These are phyloP conservation scores for Acacia crassicarpa DNA, from an alignment of 306 rosid genomes.

Conservation along the genomic window DNA sequence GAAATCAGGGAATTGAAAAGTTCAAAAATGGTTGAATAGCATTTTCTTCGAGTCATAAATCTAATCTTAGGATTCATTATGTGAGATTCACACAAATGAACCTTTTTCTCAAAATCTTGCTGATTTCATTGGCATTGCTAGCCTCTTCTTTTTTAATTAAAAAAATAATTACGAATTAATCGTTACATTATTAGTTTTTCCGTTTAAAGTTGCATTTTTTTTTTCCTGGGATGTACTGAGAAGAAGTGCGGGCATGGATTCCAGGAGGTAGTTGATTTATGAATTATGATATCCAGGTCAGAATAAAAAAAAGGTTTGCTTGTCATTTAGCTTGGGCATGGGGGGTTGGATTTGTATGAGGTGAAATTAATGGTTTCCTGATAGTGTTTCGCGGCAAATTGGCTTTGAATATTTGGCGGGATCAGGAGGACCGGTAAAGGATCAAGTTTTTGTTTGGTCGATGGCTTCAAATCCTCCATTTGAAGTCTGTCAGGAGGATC, in stretches of 20 bases:
- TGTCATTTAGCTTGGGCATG: conserved; percentile 35
- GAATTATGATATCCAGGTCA: neutral
- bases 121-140: neutral
- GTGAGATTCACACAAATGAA: neutral
- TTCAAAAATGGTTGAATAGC: neutral
- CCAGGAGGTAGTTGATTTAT: neutral
- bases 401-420: conserved; percentile 27
- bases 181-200: neutral
- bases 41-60: neutral
- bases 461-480: conserved; percentile 92
- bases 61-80: neutral
- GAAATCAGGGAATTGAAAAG: neutral
- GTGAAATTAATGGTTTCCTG: conserved; percentile 20
- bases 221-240: neutral
- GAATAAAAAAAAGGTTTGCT: neutral
- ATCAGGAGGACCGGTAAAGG: conserved; percentile 37
- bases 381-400: conserved; percentile 21
- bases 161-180: neutral
- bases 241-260: neutral
- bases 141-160: neutral
- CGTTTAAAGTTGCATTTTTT: neutral
- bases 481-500: conserved; percentile 68
- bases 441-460: conserved; percentile 36
- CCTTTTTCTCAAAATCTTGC: neutral
- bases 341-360: conserved; percentile 30